These are phyloP conservation scores for Metschnikowia lachancei DNA, from an alignment of 805 yeast genomes.

Conservation along the genomic window DNA sequence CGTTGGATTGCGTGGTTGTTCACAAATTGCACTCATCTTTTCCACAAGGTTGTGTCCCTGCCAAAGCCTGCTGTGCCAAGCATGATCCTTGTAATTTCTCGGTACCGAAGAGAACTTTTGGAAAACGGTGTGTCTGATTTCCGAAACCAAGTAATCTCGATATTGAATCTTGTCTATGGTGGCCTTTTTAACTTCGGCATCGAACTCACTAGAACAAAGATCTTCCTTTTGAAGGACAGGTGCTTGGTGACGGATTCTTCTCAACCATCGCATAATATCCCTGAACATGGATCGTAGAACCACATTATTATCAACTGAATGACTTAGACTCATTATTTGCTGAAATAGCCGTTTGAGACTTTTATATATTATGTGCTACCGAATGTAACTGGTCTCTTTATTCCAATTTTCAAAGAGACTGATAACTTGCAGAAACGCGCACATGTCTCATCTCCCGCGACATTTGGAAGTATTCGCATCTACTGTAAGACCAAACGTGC, in stretches of 20 bases:
- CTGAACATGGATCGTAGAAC: conserved; percentile 17
- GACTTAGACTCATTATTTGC: neutral
- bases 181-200: conserved; percentile 13
- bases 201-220: neutral
- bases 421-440: neutral
- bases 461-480: neutral
- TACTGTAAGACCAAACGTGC: too few relatives aligned
- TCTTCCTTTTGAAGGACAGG: conserved; percentile 3
- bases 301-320: neutral
- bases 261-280: conserved; percentile 15
- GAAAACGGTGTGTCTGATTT: conserved; percentile 17
- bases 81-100: conserved; percentile 6
- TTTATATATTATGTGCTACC: too few relatives aligned
- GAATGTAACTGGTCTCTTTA: neutral
- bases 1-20: conserved; percentile 4
- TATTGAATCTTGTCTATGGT: conserved; percentile 16
- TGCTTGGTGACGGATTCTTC: neutral
- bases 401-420: neutral
- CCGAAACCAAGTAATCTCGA: conserved; percentile 18
- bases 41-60: conserved; percentile 16
- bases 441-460: neutral
- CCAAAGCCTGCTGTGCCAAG: conserved; percentile 4
- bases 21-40: conserved; percentile 7
- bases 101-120: conserved; percentile 18
- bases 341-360: too few relatives aligned